Evolutionary conservation across 805 yeast species (phyloP), one percentile per base, ranked within the genome.

Genomic region (Grigorovia humatica): DNA sequence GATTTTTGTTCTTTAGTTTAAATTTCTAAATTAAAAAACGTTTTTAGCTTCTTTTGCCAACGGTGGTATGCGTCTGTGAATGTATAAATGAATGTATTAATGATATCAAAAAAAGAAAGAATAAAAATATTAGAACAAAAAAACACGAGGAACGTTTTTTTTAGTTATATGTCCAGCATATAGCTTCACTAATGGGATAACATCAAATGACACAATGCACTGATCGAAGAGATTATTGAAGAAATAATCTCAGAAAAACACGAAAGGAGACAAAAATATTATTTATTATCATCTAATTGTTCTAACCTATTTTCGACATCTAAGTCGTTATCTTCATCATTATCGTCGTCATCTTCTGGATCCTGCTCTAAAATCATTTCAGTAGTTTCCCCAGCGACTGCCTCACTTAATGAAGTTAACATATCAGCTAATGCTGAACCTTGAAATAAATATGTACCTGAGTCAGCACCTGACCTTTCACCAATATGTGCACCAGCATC

Each of bases 361-460:
- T 38, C 42, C 3, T 32, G 4, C 15, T 58, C 58, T 15, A 30
- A 42, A n/a, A 43, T 19, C 20, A 49, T 48, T 6, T 51, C 50
- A 13, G 62, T 63, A 43, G 61, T 57, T 46, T 60, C 68, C 29
- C 67, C 68, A 20, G 61, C 59, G 9, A 62, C 64, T 50, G 70
- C 70, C 32, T 69, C 73, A 43, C 75, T 74, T 45, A 74, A 59
- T 8, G 77, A 72, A 27, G 82, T 81, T 60, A 82, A 70, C 59
- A 82, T 75, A n/a, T 82, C 78, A 51, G 80, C 78, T 23, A 84
- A 78, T 11, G 82, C 75, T 27, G 82, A 71, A 6, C 80, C 79
- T 60, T 80, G 84, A 56, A 80, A 73, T 61, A 80, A 80, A 29
- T 2, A 29, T 27, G 49, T 32, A 9, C 29, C 11, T 3, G 17